Percentiles rank a stretch among this genome's conserved stretches.
Evolutionary conservation across 1,284 basidiomycete genomes (phyloP).

Genomic region (Pseudozyma sp.): DNA sequence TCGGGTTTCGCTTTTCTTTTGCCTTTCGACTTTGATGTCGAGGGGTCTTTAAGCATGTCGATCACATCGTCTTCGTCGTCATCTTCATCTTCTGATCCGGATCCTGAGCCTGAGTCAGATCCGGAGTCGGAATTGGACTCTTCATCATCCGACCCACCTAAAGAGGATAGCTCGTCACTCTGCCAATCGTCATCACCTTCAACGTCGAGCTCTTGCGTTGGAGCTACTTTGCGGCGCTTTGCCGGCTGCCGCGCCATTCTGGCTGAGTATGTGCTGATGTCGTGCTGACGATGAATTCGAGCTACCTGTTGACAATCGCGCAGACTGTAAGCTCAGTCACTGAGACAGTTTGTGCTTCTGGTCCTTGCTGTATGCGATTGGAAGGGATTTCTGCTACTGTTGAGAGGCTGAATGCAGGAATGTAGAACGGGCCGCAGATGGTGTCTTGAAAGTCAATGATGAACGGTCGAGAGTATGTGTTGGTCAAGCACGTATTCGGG

Average conservation of each 20-base stretch:
- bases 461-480: neutral
- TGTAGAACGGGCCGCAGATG: neutral
- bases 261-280: neutral
- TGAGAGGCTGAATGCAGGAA: neutral
- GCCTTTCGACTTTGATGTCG: neutral
- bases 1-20: slow-evolving; percentile 8
- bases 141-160: slow-evolving; percentile 33
- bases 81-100: too few relatives aligned
- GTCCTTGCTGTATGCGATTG: neutral
- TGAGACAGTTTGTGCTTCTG: too few relatives aligned
- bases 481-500: neutral
- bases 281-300: too few relatives aligned
- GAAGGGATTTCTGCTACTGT: neutral
- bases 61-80: slow-evolving; percentile 38
- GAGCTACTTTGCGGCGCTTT: slow-evolving; percentile 30
- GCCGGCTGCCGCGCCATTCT: slow-evolving; percentile 36
- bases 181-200: slow-evolving; percentile 49
- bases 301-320: too few relatives aligned
- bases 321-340: too few relatives aligned
- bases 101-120: slow-evolving; percentile 13
- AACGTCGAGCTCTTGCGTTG: slow-evolving; percentile 27
- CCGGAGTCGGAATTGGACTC: slow-evolving; percentile 15
- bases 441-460: neutral
- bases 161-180: slow-evolving; percentile 44
- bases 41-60: slow-evolving; percentile 36